Percentiles rank a stretch among this genome's conserved stretches.
Conservation (phyloP, 768 basidiomycete genomes). For the Mycena venus region DNA sequence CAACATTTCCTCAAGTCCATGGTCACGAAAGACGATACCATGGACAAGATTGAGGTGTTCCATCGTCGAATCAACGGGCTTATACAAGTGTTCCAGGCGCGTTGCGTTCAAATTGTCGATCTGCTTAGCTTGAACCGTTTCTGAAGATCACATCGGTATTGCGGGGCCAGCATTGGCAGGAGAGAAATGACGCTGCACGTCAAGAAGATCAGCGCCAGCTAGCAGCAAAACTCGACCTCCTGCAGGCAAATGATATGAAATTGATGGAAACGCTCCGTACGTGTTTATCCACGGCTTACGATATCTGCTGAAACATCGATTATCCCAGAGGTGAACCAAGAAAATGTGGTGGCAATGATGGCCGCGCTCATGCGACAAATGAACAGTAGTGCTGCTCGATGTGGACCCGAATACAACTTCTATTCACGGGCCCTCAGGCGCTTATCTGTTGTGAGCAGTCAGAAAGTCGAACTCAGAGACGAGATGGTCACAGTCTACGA, state of each 20-base stretch:
- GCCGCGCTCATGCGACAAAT: not conserved
- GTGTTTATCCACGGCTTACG: not conserved
- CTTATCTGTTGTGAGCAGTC: not conserved
- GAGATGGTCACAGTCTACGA: slow-evolving; percentile 41
- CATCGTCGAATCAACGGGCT: not conserved
- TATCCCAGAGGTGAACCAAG: not conserved
- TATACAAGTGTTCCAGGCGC: not conserved
- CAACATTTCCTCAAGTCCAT: not conserved
- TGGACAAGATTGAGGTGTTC: not conserved
- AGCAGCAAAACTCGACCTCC: not conserved
- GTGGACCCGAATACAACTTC: not conserved
- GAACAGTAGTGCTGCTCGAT: not conserved
- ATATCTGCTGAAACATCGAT: not conserved
- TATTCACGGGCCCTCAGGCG: not conserved
- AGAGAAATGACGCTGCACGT: not conserved
- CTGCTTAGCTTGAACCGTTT: not conserved
- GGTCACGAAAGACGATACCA: not conserved
- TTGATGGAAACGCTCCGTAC: not conserved
- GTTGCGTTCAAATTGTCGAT: not conserved
- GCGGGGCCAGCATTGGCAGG: not conserved
- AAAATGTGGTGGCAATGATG: not conserved
- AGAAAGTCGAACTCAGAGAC: not conserved
- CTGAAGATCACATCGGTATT: not conserved
- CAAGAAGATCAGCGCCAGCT: not conserved
- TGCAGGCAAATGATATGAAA: not conserved